Conservation (phyloP, 2,329 filamentous ascomycete species). For the Hymenoscyphus salicellus region DNA sequence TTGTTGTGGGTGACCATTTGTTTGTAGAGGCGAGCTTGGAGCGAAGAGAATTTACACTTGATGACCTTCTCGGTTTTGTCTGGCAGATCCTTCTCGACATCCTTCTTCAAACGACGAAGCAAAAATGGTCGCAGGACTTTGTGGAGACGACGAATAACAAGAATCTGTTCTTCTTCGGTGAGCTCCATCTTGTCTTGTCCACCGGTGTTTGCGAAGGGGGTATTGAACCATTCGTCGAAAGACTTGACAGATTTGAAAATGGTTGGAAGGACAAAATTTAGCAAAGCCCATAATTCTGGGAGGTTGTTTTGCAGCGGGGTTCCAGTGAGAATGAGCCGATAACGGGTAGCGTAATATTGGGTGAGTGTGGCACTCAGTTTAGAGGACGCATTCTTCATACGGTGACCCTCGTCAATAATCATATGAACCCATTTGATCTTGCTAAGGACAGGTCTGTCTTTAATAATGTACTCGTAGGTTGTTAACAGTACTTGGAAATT, state of each 20-base stretch:
- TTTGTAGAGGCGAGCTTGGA: slow-evolving; percentile 93
- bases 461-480: slow-evolving; percentile 99
- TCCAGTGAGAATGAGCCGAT: slow-evolving; percentile 94
- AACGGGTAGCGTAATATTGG: slow-evolving; percentile 90
- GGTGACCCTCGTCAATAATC: slow-evolving; percentile 99
- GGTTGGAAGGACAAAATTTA: slow-evolving; percentile 96
- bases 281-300: slow-evolving; percentile 91
- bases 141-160: slow-evolving; percentile 96
- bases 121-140: slow-evolving; percentile 97
- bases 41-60: slow-evolving; percentile 96
- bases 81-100: slow-evolving; percentile 96
- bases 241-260: slow-evolving; percentile 99
- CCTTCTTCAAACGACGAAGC: slow-evolving; percentile 96
- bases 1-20: slow-evolving; percentile 96
- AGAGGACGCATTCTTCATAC: slow-evolving; percentile 98
- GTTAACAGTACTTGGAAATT: slow-evolving; percentile 95
- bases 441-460: slow-evolving; percentile 88
- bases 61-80: slow-evolving; percentile 99
- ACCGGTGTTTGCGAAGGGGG: slow-evolving; percentile 96
- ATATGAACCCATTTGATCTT: slow-evolving; percentile 99
- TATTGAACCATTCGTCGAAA: slow-evolving; percentile 99
- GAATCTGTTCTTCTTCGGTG: slow-evolving; percentile 98
- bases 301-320: slow-evolving; percentile 97
- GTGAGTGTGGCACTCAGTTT: slow-evolving; percentile 95
- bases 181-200: slow-evolving; percentile 98